phyloP scores from a whole-genome alignment of 805 yeast genomes.

The Kazachstania psychrophila region DNA sequence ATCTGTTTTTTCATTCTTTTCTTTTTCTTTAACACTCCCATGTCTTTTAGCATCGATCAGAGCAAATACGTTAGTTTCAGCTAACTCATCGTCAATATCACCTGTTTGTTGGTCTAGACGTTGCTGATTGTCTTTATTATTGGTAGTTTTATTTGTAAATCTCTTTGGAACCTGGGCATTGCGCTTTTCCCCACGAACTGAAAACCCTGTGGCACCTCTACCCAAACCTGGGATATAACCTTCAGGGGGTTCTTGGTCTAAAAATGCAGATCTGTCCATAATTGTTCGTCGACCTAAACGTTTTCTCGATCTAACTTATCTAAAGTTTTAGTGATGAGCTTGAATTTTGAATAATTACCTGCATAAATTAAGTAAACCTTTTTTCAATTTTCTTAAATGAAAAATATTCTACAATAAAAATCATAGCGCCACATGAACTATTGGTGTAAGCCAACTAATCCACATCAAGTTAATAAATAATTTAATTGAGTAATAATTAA shows the following conservation, averaged over 20 bases:
- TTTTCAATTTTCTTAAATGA: too few relatives aligned
- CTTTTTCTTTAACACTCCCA: slow-evolving; percentile 10
- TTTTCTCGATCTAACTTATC: too few relatives aligned
- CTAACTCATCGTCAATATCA: slow-evolving; percentile 59
- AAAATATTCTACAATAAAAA: too few relatives aligned
- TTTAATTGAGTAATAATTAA: too few relatives aligned
- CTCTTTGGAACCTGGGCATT: slow-evolving; percentile 20
- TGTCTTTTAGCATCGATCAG: slow-evolving; percentile 52
- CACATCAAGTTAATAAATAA: too few relatives aligned
- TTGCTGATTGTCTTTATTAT: slow-evolving; percentile 15
- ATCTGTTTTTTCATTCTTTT: background rate
- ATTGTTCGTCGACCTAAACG: too few relatives aligned
- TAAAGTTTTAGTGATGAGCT: too few relatives aligned
- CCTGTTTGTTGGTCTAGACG: slow-evolving; percentile 16
- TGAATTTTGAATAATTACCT: too few relatives aligned
- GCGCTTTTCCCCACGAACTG: slow-evolving; percentile 60
- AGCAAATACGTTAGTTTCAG: slow-evolving; percentile 64
- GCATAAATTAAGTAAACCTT: too few relatives aligned
- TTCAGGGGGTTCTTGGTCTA: slow-evolving; percentile 79
- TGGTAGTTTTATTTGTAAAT: slow-evolving; percentile 14
- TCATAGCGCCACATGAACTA: too few relatives aligned
- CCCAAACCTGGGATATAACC: slow-evolving; percentile 91
- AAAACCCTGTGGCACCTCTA: slow-evolving; percentile 90
- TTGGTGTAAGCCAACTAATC: too few relatives aligned
- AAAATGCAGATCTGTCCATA: slow-evolving; percentile 53